Percentiles rank a stretch among this genome's conserved stretches.
phyloP scores from a whole-genome alignment of 371 early-diverging fungal species.

The Actinomucor elegans region DNA sequence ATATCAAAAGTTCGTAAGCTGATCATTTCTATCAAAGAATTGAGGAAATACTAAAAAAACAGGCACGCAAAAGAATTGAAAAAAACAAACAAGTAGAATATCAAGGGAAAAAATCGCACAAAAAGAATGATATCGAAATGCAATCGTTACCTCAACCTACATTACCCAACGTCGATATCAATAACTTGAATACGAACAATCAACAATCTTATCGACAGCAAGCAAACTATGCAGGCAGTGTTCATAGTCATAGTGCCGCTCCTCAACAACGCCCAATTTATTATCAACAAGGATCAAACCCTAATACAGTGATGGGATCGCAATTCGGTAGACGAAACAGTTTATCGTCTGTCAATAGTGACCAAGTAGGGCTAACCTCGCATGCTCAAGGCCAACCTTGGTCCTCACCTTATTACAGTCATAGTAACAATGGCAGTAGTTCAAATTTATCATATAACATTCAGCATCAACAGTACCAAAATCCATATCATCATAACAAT shows the following conservation, averaged over 20 bases:
- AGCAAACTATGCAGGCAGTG: neutral
- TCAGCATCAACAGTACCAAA: constrained; percentile 10
- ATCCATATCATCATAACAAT: neutral
- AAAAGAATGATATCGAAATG: constrained; percentile 23
- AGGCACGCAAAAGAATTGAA: constrained; percentile 27
- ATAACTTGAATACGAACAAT: neutral
- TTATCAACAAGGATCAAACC: constrained; percentile 5
- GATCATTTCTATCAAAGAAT: constrained; percentile 28
- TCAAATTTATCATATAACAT: constrained; percentile 1
- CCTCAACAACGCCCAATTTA: neutral
- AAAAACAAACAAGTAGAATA: constrained; percentile 8
- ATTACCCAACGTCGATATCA: constrained; percentile 16
- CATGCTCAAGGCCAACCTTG: constrained; percentile 24
- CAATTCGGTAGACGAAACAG: constrained; percentile 25
- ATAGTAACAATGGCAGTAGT: neutral
- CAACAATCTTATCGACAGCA: neutral
- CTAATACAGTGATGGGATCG: neutral
- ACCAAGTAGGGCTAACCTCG: constrained; percentile 21
- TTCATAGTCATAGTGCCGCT: neutral
- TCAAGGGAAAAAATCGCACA: neutral
- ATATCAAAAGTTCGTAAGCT: too few relatives aligned
- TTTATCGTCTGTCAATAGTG: constrained; percentile 23
- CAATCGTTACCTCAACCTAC: constrained; percentile 24
- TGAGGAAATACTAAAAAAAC: constrained; percentile 30
- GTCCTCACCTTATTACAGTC: constrained; percentile 9